phyloP scores from a whole-genome alignment of 495 filamentous ascomycete species.

The Aspergillus leporis region DNA sequence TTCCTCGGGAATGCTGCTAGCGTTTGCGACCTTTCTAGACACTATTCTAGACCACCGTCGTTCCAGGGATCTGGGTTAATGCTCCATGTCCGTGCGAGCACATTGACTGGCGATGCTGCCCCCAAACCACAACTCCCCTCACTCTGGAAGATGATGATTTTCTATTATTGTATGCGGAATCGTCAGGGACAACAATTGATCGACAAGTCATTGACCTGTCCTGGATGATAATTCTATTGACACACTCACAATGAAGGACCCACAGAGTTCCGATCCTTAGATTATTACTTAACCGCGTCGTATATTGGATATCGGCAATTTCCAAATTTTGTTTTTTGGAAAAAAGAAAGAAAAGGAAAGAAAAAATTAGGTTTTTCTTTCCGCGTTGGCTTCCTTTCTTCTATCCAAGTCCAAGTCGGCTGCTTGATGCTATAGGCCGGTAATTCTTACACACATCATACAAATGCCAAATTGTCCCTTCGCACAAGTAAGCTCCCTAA shows the following conservation, averaged over 20 bases:
- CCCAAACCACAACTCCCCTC: background rate
- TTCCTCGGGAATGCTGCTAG: slow-evolving; percentile 10
- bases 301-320: background rate
- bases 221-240: background rate
- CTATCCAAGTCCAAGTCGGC: background rate
- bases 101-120: slow-evolving; percentile 6
- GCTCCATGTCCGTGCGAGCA: slow-evolving; percentile 14
- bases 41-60: slow-evolving; percentile 34
- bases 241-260: background rate
- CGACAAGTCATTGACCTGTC: slow-evolving; percentile 11
- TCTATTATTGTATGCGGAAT: slow-evolving; percentile 5
- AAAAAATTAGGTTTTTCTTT: background rate
- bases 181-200: slow-evolving; percentile 10
- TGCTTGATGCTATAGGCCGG: background rate
- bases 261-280: background rate
- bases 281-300: background rate
- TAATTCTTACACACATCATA: background rate
- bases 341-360: background rate
- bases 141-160: background rate
- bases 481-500: background rate
- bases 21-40: slow-evolving; percentile 33
- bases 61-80: slow-evolving; percentile 32
- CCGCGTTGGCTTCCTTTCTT: background rate
- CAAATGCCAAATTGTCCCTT: background rate
- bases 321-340: too few species aligned